These are phyloP conservation scores for Solanum rostratum DNA, from an alignment of 257 asterid genomes.

Conservation along the genomic window DNA sequence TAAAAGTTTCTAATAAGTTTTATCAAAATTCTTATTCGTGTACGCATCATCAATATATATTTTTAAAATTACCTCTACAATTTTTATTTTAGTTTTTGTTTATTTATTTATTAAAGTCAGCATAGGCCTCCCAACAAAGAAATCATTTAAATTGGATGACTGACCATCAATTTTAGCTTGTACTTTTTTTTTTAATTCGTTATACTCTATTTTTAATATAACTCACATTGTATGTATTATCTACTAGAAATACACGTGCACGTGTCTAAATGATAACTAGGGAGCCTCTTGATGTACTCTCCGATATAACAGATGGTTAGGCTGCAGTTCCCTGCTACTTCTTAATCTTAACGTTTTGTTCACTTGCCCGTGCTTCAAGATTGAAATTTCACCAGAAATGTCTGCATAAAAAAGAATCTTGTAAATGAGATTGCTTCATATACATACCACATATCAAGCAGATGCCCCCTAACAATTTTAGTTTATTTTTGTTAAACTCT, in stretches of 20 bases:
- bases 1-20: not conserved
- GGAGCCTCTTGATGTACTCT: not conserved
- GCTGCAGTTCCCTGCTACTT: not conserved
- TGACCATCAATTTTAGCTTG: too few relatives aligned
- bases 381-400: not conserved
- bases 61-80: too few relatives aligned
- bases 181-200: too few relatives aligned
- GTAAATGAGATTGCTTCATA: conserved; percentile 61
- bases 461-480: conserved; percentile 34
- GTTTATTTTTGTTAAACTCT: not conserved
- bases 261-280: not conserved
- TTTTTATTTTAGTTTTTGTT: too few relatives aligned
- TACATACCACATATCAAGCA: conserved; percentile 44
- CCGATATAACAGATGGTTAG: not conserved
- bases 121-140: too few relatives aligned
- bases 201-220: too few relatives aligned
- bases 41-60: not conserved
- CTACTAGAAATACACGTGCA: too few relatives aligned
- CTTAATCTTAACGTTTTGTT: not conserved
- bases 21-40: not conserved
- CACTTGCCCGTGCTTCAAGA: not conserved
- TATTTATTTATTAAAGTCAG: too few relatives aligned
- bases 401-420: too few relatives aligned
- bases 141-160: too few relatives aligned
- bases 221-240: too few relatives aligned